Evolutionary conservation across 2,329 filamentous ascomycete genomes (phyloP).

Genomic region (Xylariaceae sp.): DNA sequence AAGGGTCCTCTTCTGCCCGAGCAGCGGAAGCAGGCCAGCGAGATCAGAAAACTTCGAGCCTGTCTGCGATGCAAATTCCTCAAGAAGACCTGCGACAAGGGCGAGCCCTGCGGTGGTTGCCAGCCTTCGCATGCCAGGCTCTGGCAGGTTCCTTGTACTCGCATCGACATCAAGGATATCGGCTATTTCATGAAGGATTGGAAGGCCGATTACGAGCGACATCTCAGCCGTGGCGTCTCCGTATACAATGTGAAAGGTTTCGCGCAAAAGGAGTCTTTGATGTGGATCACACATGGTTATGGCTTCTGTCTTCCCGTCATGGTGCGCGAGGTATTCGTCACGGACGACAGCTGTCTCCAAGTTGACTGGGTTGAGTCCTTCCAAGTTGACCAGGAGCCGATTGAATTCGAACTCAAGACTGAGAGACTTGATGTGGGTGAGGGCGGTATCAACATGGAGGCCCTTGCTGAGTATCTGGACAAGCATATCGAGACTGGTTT

Average conservation of each 20-base stretch:
- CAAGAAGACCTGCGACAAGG: conserved; percentile 99
- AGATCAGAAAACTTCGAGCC: conserved; percentile 92
- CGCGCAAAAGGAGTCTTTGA: conserved; percentile 64
- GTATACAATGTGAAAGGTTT: conserved; percentile 94
- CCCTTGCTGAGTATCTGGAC: conserved; percentile 90
- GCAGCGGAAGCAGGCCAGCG: conserved; percentile 93
- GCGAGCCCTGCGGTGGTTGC: conserved; percentile 92
- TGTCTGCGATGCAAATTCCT: conserved; percentile 97
- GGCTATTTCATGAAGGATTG: conserved; percentile 99
- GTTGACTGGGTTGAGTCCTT: conserved; percentile 91
- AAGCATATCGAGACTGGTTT: conserved; percentile 92
- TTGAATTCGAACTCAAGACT: conserved; percentile 83
- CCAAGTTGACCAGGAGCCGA: conserved; percentile 68
- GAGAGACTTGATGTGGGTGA: conserved; percentile 87
- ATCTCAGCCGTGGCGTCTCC: conserved; percentile 83
- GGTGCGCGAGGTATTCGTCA: conserved; percentile 90
- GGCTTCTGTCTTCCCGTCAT: conserved; percentile 90
- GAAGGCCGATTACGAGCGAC: conserved; percentile 95
- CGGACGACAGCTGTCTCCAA: conserved; percentile 88
- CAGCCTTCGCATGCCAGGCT: conserved; percentile 93
- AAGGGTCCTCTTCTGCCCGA: conserved; percentile 89
- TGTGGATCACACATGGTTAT: conserved; percentile 97
- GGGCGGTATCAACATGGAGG: conserved; percentile 79
- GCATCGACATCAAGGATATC: conserved; percentile 98
- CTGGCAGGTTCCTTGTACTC: conserved; percentile 97